Conservation (phyloP, 2,329 filamentous ascomycete species). For the Microcyclosporella mali region DNA sequence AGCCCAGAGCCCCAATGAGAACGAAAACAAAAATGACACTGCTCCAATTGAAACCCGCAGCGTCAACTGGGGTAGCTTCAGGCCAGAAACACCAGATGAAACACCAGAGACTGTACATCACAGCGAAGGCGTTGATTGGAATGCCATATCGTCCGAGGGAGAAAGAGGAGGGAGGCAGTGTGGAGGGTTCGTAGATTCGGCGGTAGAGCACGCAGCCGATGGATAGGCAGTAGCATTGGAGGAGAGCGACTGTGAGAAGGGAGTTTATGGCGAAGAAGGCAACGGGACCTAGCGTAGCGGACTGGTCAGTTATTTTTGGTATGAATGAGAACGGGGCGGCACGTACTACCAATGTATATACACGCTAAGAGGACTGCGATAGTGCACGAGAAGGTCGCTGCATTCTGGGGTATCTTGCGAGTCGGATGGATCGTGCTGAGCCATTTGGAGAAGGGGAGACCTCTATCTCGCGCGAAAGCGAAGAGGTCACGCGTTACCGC, state of each 20-base stretch:
- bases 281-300: too few relatives aligned
- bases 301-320: too few relatives aligned
- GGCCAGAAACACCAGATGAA: slow-evolving; percentile 49
- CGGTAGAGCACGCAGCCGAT: slow-evolving; percentile 33
- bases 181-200: slow-evolving; percentile 29
- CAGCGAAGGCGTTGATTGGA: slow-evolving; percentile 32
- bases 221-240: slow-evolving; percentile 36
- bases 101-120: slow-evolving; percentile 40
- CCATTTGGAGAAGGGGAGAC: slow-evolving; percentile 27
- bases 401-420: slow-evolving; percentile 19
- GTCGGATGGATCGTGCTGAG: slow-evolving; percentile 4
- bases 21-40: slow-evolving; percentile 20
- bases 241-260: slow-evolving; percentile 33
- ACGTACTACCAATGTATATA: too few relatives aligned
- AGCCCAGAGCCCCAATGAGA: slow-evolving; percentile 36
- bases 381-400: too few relatives aligned
- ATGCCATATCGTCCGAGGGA: slow-evolving; percentile 35
- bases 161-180: slow-evolving; percentile 33
- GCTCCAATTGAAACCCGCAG: slow-evolving; percentile 42
- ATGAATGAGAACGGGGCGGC: too few relatives aligned
- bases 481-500: slow-evolving; percentile 32
- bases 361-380: too few relatives aligned
- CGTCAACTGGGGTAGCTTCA: slow-evolving; percentile 29
- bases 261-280: slow-evolving; percentile 39
- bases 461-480: slow-evolving; percentile 38